These are phyloP conservation scores for Dimargaris verticillata DNA, from an alignment of 192 early-diverging fungal species.

Conservation along the genomic window DNA sequence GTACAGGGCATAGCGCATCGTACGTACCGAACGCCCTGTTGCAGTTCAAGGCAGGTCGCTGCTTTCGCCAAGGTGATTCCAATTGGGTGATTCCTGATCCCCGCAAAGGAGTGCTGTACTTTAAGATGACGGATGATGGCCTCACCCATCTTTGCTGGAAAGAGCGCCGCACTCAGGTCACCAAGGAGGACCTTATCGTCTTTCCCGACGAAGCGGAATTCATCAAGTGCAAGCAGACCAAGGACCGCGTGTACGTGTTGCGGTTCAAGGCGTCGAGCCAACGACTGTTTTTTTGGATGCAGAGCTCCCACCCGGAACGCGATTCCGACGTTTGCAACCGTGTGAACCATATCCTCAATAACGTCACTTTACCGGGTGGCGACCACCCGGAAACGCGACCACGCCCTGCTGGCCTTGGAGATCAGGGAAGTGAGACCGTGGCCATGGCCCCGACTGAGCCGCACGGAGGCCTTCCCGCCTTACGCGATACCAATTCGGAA, in stretches of 20 bases:
- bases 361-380: constrained; percentile 8
- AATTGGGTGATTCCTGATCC: constrained; percentile 55
- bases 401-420: constrained; percentile 13
- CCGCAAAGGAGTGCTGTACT: constrained; percentile 37
- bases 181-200: constrained; percentile 51
- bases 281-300: constrained; percentile 75
- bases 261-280: constrained; percentile 66
- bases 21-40: constrained; percentile 13
- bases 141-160: constrained; percentile 72
- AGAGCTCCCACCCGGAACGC: constrained; percentile 38
- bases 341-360: constrained; percentile 41
- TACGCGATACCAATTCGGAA: constrained; percentile 13
- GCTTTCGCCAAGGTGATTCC: constrained; percentile 41
- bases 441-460: constrained; percentile 22
- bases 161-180: constrained; percentile 33
- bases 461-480: neutral
- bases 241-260: constrained; percentile 62
- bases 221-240: constrained; percentile 29
- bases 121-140: constrained; percentile 39
- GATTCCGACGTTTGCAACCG: constrained; percentile 36
- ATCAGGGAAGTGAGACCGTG: constrained; percentile 13
- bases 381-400: constrained; percentile 12
- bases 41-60: constrained; percentile 59
- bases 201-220: constrained; percentile 64
- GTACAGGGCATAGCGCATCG: neutral